Percentiles rank a stretch among this genome's conserved stretches.
Conservation (phyloP, 768 basidiomycete species). For the Mycena filopes region DNA sequence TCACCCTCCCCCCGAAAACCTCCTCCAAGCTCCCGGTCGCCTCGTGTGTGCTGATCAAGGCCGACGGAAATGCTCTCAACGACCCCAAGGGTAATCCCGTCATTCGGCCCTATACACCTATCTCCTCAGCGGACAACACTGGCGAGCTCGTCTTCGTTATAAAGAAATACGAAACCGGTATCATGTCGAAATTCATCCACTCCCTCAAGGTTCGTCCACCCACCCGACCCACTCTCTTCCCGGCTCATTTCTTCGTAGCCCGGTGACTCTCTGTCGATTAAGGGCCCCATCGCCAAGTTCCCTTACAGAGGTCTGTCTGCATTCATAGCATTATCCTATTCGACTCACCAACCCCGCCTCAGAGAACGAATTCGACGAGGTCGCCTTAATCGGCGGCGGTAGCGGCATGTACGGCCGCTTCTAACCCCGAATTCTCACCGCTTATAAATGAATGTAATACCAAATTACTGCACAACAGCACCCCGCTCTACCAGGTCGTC, state of each 20-base stretch:
- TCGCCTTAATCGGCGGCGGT: conserved; percentile 93
- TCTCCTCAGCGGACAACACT: conserved; percentile 77
- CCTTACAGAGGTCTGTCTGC: conserved; percentile 75
- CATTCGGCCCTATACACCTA: conserved; percentile 93
- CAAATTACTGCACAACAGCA: conserved; percentile 52
- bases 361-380: conserved; percentile 88
- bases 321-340: neutral
- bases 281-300: conserved; percentile 92
- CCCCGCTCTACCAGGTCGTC: conserved; percentile 87
- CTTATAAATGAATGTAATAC: neutral
- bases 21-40: conserved; percentile 84
- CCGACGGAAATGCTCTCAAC: conserved; percentile 73
- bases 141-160: conserved; percentile 85
- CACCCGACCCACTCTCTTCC: neutral
- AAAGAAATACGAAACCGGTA: conserved; percentile 87
- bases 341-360: conserved; percentile 15
- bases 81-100: conserved; percentile 89
- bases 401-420: conserved; percentile 79
- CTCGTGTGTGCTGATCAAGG: conserved; percentile 81
- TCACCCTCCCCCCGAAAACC: conserved; percentile 82
- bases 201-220: conserved; percentile 62
- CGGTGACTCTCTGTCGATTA: conserved; percentile 86
- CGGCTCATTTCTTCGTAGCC: conserved; percentile 46
- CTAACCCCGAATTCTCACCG: neutral
- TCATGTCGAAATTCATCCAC: conserved; percentile 87